Percentiles rank a stretch among this genome's conserved stretches.
Evolutionary conservation across 2,329 filamentous ascomycete species (phyloP).

Genomic region (Aspergillus novofumigatus): DNA sequence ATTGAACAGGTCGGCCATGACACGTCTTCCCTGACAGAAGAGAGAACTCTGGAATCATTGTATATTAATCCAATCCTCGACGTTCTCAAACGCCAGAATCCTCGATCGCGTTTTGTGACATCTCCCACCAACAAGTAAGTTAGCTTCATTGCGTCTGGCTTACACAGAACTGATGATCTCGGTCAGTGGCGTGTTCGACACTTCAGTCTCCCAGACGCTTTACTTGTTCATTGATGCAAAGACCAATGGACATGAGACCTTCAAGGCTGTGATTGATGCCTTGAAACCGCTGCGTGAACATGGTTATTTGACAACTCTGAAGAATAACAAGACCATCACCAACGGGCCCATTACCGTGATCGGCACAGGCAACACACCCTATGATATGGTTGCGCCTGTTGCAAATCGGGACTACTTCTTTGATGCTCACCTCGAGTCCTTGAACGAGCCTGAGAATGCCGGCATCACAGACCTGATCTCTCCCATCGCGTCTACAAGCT

Average conservation of each 20-base stretch:
- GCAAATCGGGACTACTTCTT: conserved; percentile 55
- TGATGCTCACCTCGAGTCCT: conserved; percentile 51
- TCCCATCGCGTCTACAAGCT: conserved; percentile 53
- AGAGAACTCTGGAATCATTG: conserved; percentile 53
- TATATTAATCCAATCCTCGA: conserved; percentile 58
- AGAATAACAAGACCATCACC: conserved; percentile 43
- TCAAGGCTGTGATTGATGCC: conserved; percentile 52
- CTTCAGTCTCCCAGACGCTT: conserved; percentile 52
- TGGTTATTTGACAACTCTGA: conserved; percentile 52
- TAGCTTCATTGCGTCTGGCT: neutral
- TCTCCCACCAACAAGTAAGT: conserved; percentile 47
- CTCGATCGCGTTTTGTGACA: conserved; percentile 47
- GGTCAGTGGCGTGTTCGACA: conserved; percentile 56
- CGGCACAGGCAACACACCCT: conserved; percentile 56
- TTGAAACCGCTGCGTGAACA: conserved; percentile 54
- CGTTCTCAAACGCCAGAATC: conserved; percentile 54
- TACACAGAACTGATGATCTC: neutral
- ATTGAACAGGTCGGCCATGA: conserved; percentile 52
- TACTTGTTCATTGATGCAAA: conserved; percentile 64
- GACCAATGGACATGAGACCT: conserved; percentile 54
- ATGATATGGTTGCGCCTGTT: conserved; percentile 45
- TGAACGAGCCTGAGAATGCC: conserved; percentile 37
- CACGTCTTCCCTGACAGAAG: conserved; percentile 46
- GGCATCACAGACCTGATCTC: conserved; percentile 48
- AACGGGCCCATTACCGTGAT: conserved; percentile 56